phyloP scores from a whole-genome alignment of 345 rosid genomes.

The Isatis tinctoria region DNA sequence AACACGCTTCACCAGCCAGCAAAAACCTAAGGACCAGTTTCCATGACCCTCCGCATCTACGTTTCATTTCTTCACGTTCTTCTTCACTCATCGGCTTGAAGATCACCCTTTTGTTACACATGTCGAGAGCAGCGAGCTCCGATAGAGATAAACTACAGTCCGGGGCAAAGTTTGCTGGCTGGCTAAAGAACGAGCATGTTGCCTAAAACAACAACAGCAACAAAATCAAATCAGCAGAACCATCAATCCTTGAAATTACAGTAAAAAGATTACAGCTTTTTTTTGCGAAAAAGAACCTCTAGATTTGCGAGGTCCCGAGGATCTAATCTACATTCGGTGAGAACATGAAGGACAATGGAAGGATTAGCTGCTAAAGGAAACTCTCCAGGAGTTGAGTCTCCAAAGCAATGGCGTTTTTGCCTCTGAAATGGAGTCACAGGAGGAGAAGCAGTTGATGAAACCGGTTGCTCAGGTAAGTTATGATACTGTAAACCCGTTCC shows the following conservation, averaged over 20 bases:
- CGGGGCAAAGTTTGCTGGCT: constrained; percentile 89
- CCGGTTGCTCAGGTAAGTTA: constrained; percentile 72
- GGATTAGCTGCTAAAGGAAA: constrained; percentile 96
- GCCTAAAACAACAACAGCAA: constrained; percentile 52
- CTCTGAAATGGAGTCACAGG: constrained; percentile 54
- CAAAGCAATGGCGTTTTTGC: constrained; percentile 70
- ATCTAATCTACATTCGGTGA: constrained; percentile 77
- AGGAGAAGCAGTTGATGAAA: constrained; percentile 49
- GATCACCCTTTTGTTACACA: constrained; percentile 85
- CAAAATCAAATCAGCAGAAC: constrained; percentile 31
- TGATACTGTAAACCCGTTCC: constrained; percentile 57
- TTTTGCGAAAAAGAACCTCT: constrained; percentile 50
- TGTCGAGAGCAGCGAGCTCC: constrained; percentile 94
- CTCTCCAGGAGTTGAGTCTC: constrained; percentile 89
- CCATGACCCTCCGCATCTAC: constrained; percentile 93
- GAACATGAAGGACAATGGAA: constrained; percentile 88
- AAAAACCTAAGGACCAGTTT: constrained; percentile 86
- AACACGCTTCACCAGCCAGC: constrained; percentile 91
- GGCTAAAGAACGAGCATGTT: constrained; percentile 94
- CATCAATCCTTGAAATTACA: constrained; percentile 38
- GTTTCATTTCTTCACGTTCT: constrained; percentile 68
- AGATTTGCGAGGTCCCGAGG: constrained; percentile 94
- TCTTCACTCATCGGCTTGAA: constrained; percentile 79
- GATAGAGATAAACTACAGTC: constrained; percentile 68
- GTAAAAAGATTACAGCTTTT: not conserved